phyloP scores from a whole-genome alignment of 108 stramenopile species.

The Skeletonema tropicum region DNA sequence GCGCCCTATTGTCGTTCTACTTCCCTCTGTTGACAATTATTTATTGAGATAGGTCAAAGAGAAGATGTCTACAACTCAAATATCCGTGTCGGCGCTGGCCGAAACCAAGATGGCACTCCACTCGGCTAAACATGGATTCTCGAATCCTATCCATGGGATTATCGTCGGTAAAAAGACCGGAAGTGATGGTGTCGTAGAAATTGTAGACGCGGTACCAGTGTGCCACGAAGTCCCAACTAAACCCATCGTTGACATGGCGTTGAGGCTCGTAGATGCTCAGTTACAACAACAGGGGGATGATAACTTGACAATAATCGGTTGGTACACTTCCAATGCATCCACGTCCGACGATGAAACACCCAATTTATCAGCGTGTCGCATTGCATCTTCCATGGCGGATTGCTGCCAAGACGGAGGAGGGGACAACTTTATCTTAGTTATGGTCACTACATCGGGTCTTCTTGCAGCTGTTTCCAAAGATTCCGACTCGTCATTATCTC shows the following conservation, averaged over 20 bases:
- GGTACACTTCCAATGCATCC: conserved; percentile 66
- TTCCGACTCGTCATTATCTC: conserved; percentile 5
- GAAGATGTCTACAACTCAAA: neutral
- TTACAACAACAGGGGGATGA: conserved; percentile 2
- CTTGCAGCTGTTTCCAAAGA: neutral
- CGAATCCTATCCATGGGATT: conserved; percentile 63
- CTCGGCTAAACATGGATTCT: conserved; percentile 44
- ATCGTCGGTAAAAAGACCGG: conserved; percentile 46
- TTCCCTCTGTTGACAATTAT: neutral
- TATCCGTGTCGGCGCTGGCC: conserved; percentile 20
- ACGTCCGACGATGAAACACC: conserved; percentile 14
- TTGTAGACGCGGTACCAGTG: conserved; percentile 63
- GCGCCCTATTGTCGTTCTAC: no score
- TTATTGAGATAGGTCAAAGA: neutral
- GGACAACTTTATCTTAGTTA: conserved; percentile 19
- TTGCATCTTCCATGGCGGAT: conserved; percentile 38
- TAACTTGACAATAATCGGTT: conserved; percentile 59
- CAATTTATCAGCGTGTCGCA: conserved; percentile 34
- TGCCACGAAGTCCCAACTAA: conserved; percentile 80
- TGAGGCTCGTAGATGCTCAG: conserved; percentile 47
- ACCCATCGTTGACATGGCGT: conserved; percentile 66
- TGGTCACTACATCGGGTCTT: neutral
- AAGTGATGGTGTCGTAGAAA: neutral
- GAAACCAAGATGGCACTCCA: conserved; percentile 65
- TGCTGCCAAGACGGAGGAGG: conserved; percentile 1